Evolutionary conservation across 78 protist species (phyloP).

Genomic region (Tieghemostelium lacteum): DNA sequence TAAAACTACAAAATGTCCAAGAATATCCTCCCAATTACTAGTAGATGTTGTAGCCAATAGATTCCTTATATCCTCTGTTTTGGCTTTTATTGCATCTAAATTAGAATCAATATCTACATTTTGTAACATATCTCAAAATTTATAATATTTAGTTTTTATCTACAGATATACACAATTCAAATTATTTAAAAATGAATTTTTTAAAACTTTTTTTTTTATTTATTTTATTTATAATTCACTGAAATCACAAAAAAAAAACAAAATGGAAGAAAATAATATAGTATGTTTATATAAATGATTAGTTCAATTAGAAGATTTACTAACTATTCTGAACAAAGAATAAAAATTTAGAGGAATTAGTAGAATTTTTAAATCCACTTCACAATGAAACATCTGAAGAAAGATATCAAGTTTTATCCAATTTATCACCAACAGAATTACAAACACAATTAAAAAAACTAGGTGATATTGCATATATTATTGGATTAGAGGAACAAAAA

Average conservation of each 20-base stretch:
- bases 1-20: slow-evolving; percentile 45
- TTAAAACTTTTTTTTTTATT: too few relatives aligned
- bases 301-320: too few relatives aligned
- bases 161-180: too few relatives aligned
- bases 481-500: slow-evolving; percentile 40
- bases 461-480: slow-evolving; percentile 49
- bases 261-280: too few relatives aligned
- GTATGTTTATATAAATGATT: too few relatives aligned
- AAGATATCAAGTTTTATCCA: slow-evolving; percentile 22
- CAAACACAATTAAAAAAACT: slow-evolving; percentile 22
- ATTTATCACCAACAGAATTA: slow-evolving; percentile 15
- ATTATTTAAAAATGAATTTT: too few relatives aligned
- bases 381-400: background rate
- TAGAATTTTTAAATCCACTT: slow-evolving; percentile 58
- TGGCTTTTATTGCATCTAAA: slow-evolving; percentile 53
- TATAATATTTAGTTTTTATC: too few relatives aligned
- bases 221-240: too few relatives aligned
- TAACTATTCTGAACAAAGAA: slow-evolving; percentile 32
- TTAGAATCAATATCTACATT: slow-evolving; percentile 47
- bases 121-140: too few relatives aligned
- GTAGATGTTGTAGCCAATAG: slow-evolving; percentile 41
- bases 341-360: slow-evolving; percentile 42
- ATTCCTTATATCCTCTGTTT: slow-evolving; percentile 57
- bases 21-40: slow-evolving; percentile 54
- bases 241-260: too few relatives aligned